Percentiles rank a stretch among this genome's conserved stretches.
Conservation (phyloP, 352 stramenopile species). For the Phytophthora tubulina region DNA sequence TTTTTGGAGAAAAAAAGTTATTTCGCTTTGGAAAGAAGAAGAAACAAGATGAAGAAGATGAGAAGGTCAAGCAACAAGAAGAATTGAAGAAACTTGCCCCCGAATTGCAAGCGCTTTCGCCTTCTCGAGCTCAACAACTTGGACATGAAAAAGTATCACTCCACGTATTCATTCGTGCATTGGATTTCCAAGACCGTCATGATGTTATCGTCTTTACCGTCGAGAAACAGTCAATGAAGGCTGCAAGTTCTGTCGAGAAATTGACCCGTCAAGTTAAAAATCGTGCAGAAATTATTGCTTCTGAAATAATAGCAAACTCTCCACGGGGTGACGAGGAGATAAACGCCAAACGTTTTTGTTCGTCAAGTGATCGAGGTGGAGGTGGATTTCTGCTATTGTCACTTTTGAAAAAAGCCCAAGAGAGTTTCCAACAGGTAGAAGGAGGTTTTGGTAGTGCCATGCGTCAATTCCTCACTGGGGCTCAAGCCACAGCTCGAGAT, state of each 20-base stretch:
- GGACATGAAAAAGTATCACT: conserved; percentile 33
- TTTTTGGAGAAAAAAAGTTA: conserved; percentile 36
- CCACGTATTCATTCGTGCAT: conserved; percentile 44
- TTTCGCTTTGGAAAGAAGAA: conserved; percentile 44
- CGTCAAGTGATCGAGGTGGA: conserved; percentile 33
- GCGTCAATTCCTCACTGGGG: conserved; percentile 58
- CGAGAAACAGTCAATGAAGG: conserved; percentile 30
- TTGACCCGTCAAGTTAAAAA: conserved; percentile 31
- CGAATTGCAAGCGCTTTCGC: conserved; percentile 29
- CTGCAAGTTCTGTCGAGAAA: conserved; percentile 29
- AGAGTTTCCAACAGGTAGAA: conserved; percentile 36
- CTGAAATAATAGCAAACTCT: conserved; percentile 21
- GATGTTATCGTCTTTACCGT: conserved; percentile 35
- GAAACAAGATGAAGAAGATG: conserved; percentile 28
- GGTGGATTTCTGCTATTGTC: conserved; percentile 61
- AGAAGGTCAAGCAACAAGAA: conserved; percentile 16
- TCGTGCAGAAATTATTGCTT: conserved; percentile 17
- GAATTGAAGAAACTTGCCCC: conserved; percentile 11
- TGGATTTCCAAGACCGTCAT: conserved; percentile 31
- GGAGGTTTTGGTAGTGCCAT: conserved; percentile 57
- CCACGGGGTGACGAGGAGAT: conserved; percentile 66
- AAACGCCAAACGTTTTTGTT: conserved; percentile 50
- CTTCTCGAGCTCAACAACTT: conserved; percentile 33
- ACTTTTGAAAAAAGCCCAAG: conserved; percentile 33
- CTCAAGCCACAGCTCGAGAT: conserved; percentile 43